Evolutionary conservation across 176 grass and related monocot species (phyloP), one percentile per base, ranked within the genome.

Genomic region (Cenchrus purpureus): DNA sequence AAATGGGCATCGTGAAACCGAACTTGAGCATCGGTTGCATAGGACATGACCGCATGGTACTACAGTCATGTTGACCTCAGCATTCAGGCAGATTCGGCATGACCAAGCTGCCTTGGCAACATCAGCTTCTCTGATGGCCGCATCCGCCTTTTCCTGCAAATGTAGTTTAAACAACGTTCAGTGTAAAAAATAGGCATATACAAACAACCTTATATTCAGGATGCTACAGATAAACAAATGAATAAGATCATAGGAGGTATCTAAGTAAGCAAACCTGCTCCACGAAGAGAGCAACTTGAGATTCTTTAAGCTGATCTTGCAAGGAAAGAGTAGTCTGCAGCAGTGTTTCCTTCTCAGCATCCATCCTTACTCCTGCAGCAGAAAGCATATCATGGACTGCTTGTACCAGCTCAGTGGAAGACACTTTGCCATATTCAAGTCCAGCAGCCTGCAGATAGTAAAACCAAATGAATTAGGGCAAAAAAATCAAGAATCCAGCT

Each of bases 231-330:
- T 61, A 48, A 88, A 88, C 11, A 37, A 51, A 51, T 81, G 31
- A 52, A 78, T 66, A 79, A 83, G 73, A 50, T 32, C 79, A 50
- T 32, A 83, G 3, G 45, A 58, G 51, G 78, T 45, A 81, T 25
- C 34, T 10, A 84, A 85, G 71, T 46, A 60, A 65, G 78, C 89
- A 78, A 88, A 98, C 96, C 93, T 98, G 96, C 85, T 98, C 93
- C 65, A 94, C 88, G 83, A 98, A 80, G 53, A 98, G 96, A 55
- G 93, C 87, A 65, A 98, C 89, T 93, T 98, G 96, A 83, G 91
- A 95, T 87, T 98, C 93, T 87, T 98, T 95, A 51, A 98, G 91
- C 75, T 95, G 91, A 70, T 98, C 93, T 94, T 95, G 91, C 79
- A 98, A 87, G 67, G 85, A 84, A 74, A 95, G 89, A 80, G 89